phyloP scores from a whole-genome alignment of 2,329 filamentous ascomycete species.

The Fusarium guadeloupense region DNA sequence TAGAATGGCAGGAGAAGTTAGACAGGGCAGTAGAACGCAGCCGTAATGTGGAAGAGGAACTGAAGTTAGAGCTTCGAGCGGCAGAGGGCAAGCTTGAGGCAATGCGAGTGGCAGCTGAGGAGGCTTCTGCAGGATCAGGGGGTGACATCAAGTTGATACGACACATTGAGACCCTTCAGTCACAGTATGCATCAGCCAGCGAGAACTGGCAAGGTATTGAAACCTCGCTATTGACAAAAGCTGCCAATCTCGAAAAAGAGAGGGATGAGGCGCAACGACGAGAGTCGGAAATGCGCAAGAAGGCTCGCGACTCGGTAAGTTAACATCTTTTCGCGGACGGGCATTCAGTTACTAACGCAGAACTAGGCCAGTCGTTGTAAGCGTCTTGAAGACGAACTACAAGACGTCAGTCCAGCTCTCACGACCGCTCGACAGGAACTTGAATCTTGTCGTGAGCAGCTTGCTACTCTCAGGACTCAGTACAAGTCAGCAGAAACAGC shows the following conservation, averaged over 20 bases:
- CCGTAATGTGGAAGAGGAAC: conserved; percentile 75
- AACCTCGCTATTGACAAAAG: conserved; percentile 79
- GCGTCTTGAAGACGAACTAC: conserved; percentile 83
- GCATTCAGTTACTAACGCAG: conserved; percentile 27
- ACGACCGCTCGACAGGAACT: conserved; percentile 72
- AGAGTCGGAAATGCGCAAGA: conserved; percentile 88
- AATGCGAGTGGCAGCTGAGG: conserved; percentile 85
- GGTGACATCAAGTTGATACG: conserved; percentile 90
- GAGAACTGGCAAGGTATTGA: conserved; percentile 99
- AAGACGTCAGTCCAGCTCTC: conserved; percentile 72
- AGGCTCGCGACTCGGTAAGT: conserved; percentile 84
- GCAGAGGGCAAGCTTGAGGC: conserved; percentile 92
- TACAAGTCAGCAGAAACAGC: conserved; percentile 73
- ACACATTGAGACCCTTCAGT: conserved; percentile 95
- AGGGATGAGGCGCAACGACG: conserved; percentile 84
- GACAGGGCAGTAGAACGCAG: conserved; percentile 77
- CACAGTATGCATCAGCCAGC: conserved; percentile 91
- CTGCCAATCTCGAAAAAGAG: conserved; percentile 85
- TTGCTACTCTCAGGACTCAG: conserved; percentile 71
- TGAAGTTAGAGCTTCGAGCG: conserved; percentile 78
- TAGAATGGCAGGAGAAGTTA: conserved; percentile 76
- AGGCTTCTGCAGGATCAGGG: conserved; percentile 82
- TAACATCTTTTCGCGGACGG: not conserved
- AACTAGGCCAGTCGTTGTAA: conserved; percentile 69
- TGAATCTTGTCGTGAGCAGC: conserved; percentile 64